Evolutionary conservation across 257 asterid genomes (phyloP).

Genomic region (Solanum medicagineum): DNA sequence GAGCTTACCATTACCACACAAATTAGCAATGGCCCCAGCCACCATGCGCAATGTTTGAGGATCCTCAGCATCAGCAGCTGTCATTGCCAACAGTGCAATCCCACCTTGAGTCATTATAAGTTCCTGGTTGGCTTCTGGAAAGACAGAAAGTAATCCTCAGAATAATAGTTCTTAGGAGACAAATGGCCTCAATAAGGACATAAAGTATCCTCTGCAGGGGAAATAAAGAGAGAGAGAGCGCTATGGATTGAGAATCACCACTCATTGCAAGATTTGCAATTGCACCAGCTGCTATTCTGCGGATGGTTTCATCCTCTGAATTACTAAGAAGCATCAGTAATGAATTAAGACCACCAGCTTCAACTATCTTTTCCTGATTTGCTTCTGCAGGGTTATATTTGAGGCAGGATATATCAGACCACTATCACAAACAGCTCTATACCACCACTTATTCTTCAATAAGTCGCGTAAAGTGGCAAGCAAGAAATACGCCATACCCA

Average conservation of each 20-base stretch:
- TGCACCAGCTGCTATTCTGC: slow-evolving; percentile 99
- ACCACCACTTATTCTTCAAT: background rate
- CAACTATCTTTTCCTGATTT: slow-evolving; percentile 92
- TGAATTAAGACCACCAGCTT: slow-evolving; percentile 97
- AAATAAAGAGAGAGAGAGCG: background rate
- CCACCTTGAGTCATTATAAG: slow-evolving; percentile 99
- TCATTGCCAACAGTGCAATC: slow-evolving; percentile 62
- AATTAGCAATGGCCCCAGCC: slow-evolving; percentile 98
- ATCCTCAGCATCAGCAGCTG: slow-evolving; percentile 95
- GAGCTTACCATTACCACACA: slow-evolving; percentile 85
- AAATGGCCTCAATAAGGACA: background rate
- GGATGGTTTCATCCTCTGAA: slow-evolving; percentile 90
- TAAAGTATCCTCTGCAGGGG: background rate
- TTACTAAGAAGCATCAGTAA: slow-evolving; percentile 86
- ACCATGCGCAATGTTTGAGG: slow-evolving; percentile 99
- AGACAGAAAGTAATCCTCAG: background rate
- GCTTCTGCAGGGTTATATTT: slow-evolving; percentile 42
- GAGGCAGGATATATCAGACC: slow-evolving; percentile 10
- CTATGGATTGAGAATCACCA: slow-evolving; percentile 27
- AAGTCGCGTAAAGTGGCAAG: background rate
- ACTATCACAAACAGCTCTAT: background rate
- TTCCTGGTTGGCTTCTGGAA: slow-evolving; percentile 84
- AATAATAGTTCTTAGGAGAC: background rate
- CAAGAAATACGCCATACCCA: background rate
- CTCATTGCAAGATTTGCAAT: slow-evolving; percentile 99